Conservation (phyloP, 768 basidiomycete species). For the Lentinula boryana region DNA sequence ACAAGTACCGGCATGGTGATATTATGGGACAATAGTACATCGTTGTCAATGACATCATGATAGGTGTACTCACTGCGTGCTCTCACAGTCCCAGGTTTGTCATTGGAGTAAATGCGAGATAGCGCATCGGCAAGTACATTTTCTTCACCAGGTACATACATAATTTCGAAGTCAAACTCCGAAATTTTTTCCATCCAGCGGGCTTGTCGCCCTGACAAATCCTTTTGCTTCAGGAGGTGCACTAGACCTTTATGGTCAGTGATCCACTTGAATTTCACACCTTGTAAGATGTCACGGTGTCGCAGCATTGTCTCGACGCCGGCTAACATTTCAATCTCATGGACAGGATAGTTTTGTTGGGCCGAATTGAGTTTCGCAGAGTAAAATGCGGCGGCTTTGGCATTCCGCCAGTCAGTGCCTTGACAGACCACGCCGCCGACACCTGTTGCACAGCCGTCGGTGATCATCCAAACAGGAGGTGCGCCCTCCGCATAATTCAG, state of each 20-base stretch:
- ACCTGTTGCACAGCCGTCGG: slow-evolving; percentile 11
- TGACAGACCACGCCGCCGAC: slow-evolving; percentile 12
- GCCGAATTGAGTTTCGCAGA: slow-evolving; percentile 15
- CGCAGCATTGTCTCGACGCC: slow-evolving; percentile 15
- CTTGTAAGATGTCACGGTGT: slow-evolving; percentile 12
- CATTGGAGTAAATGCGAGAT: neutral
- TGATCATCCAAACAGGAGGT: slow-evolving; percentile 10
- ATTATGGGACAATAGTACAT: neutral
- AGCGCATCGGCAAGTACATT: slow-evolving; percentile 1
- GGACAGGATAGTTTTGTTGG: slow-evolving; percentile 19
- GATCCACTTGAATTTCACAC: slow-evolving; percentile 11
- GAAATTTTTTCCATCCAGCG: slow-evolving; percentile 2
- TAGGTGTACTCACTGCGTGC: neutral
- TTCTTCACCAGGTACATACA: neutral
- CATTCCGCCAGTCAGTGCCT: slow-evolving; percentile 9
- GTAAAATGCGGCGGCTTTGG: slow-evolving; percentile 11
- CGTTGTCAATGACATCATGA: neutral
- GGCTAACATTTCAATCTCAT: slow-evolving; percentile 29
- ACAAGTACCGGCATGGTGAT: neutral
- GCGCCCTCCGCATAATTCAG: slow-evolving; percentile 6
- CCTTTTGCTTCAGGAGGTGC: slow-evolving; percentile 11
- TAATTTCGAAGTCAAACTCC: neutral
- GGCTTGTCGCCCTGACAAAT: neutral
- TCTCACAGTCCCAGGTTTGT: neutral
- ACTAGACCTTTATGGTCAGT: slow-evolving; percentile 15